Base-by-base conservation (phyloP, 2,329 filamentous ascomycete genomes). In the Nemania diffusa region DNA sequence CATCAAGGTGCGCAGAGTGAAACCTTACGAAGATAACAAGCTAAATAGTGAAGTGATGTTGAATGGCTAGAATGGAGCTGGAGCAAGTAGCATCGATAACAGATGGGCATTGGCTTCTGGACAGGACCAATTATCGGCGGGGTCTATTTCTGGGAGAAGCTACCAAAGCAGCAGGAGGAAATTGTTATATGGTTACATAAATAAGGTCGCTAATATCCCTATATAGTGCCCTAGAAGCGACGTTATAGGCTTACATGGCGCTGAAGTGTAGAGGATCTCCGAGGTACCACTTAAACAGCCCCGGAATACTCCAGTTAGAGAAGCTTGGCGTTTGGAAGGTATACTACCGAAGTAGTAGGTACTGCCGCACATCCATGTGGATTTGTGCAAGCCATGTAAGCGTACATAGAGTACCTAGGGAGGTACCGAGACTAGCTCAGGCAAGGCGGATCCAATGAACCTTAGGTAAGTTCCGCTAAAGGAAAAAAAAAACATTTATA, bases 201-300 rank as follows among this genome's bases (percentile, higher is more conserved):
- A 22, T 20, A 9, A n/a, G 29, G 29, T 9, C 9, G 29, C 29
- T 6, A 40, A 24, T 37, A 26, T 8, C 52, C 42, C 46, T 44
- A 51, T 27, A 32, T 6, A 27, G 59, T 20, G 24, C 26, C 32
- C 51, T 34, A 48, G 15, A 58, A 48, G 15, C 22, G 20, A 44
- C 20, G 13, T 3, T 15, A 29, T 51, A 65, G 55, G 55, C 51
- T 27, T 15, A 29, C 5, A 27, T 7, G 15, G 17, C 48, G 27
- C 61, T 53, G 22, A 26, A 22, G 29, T n/a, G 9, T 24, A 48
- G 15, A 40, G 62, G 27, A 22, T 17, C 50, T 26, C 40, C 3
- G 15, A 40, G 3, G 64, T 67, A 67, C 64, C 60, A 64, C 64
- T 67, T 67, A 67, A 67, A 67, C 64, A 67, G 11, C 32, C 26